Evolutionary conservation across 371 early-diverging fungal genomes (phyloP), one percentile per base, ranked within the genome.

Genomic region (Batrachochytrium dendrobatidis): DNA sequence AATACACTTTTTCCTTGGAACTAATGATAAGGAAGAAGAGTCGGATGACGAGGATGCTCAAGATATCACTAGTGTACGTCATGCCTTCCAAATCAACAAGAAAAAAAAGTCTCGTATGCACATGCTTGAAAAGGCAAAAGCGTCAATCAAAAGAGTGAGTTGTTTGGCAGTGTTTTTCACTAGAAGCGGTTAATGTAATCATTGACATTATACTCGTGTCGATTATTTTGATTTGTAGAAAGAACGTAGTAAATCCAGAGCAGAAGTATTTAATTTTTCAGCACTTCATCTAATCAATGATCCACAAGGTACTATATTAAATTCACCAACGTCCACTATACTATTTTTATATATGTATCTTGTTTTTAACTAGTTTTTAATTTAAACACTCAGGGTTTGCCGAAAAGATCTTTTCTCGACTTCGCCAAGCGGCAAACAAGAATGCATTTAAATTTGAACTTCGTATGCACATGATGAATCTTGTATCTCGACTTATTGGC

Each of bases 221-320:
- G 25, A 20, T 24, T 10, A 17, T 25, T 17, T 28, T 18, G 24
- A 22, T 22, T 28, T n/a, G 20, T 54, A 64, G 62, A 85, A 83
- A 67, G 75, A 80, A 50, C 75, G 78, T 34, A 68, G 76, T 55
- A 84, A 80, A 63, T 73, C 73, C 25, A 83, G 84, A 57, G 87
- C 87, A 22, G 91, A 87, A 62, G 68, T 62, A 17, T 89, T 90
- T 72, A 90, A 90, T 64, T 96, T 96, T 62, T 91, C 94, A 5
- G 94, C 94, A 0, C 78, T 95, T 22, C 93, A 94, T 62, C 73
- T 95, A 26, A 53, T 98, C 55, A 91, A 96, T 68, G 97, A 96
- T 71, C 92, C 98, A 34, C 96, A 96, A 79, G 89, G 86, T 56
- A 46, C 1, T n/a, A 26, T 5, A 18, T 61, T 24, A 12, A 15